Base-by-base conservation (phyloP, 2,329 filamentous ascomycete genomes). In the Penicillium janthinellum region DNA sequence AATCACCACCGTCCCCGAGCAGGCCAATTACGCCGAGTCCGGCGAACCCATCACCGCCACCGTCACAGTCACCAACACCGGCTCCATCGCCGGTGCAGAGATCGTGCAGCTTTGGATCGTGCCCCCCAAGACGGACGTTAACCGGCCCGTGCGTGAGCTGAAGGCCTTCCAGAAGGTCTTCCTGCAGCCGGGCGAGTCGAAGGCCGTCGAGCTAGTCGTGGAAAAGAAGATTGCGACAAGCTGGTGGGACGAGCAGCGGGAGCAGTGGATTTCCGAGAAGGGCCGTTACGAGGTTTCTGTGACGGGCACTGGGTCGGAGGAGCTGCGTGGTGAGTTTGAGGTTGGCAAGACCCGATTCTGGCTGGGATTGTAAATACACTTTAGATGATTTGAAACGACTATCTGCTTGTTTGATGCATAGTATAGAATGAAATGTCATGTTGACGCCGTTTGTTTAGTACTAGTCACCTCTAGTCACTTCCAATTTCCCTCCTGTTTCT, bases 231-330 rank as follows among this genome's bases (percentile, higher is more conserved):
- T 90, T 56, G 86, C 85, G 0, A 83, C 86, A 0, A 85, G 85
- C 56, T 92, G 88, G 76, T 92, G 87, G 81, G 88, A 91, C 65
- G 89, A 92, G 77, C 82, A 84, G 62, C 78, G 84, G 12, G 80
- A 83, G 57, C 79, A 85, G 67, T 92, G 88, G 88, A 82, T 84
- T 20, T 83, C 83, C 1, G 88, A 90, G 76, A 82, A 82, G 70
- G 90, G 88, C 34, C 78, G 79, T 50, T 91, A 91, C 71, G 82
- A 83, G 58, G 80, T 91, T 15, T 74, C 87, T 56, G 83, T 90
- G 2, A 88, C 77, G 5, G 75, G 84, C 60, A 90, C 84, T 38
- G 81, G 78, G 4, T 76, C 78, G 4, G 81, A 80, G 61, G 77
- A 80, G 8, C 71, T 89, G 14, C 82, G 72, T 66, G 82, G 76